Percentiles rank a stretch among this genome's conserved stretches.
Evolutionary conservation across 441 rosid genomes (phyloP).

Genomic region (Flueggea neowawraea): DNA sequence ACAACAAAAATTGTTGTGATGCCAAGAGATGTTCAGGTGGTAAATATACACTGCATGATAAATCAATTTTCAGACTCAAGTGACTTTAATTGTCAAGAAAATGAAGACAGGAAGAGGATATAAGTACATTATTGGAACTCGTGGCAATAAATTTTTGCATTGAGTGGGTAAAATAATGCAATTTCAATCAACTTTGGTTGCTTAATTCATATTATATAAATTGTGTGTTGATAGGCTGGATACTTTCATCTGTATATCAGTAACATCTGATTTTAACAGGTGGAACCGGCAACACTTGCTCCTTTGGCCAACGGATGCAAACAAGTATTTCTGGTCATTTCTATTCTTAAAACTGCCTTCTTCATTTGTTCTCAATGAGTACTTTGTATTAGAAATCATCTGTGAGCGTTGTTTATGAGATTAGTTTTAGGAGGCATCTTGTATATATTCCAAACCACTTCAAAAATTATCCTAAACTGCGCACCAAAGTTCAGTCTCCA

Average conservation of each 20-base stretch:
- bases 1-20: background rate
- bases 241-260: background rate
- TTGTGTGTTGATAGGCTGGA: background rate
- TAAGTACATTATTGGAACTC: background rate
- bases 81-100: background rate
- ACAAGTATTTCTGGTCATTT: slow-evolving; percentile 92
- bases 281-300: slow-evolving; percentile 96
- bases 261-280: slow-evolving; percentile 35
- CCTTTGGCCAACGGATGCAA: slow-evolving; percentile 95
- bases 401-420: too few species aligned
- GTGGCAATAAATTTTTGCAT: too few species aligned
- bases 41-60: background rate
- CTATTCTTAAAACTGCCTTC: background rate
- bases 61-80: background rate
- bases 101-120: background rate
- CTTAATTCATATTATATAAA: background rate
- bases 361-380: slow-evolving; percentile 1
- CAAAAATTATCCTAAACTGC: too few species aligned
- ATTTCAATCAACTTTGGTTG: too few species aligned
- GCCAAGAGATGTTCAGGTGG: background rate
- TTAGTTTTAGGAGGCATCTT: too few species aligned
- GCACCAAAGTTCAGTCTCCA: too few species aligned
- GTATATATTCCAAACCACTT: too few species aligned
- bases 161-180: too few species aligned
- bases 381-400: too few species aligned